Evolutionary conservation across 179 eudicot genomes (phyloP).

Genomic region (Heliamphora pulchella): DNA sequence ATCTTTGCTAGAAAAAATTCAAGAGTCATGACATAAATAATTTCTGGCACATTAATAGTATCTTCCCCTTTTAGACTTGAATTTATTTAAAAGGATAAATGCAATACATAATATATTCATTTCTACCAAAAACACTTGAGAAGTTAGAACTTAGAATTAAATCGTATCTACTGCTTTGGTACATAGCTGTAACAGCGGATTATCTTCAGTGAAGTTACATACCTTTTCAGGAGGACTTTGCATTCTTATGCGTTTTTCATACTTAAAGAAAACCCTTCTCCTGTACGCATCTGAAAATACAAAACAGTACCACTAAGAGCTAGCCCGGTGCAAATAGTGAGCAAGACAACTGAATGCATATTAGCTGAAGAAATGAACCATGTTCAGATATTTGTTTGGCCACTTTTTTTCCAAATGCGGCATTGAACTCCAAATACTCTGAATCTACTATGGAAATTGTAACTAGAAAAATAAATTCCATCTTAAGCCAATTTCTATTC

Average conservation of each 20-base stretch:
- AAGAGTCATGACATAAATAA: background rate
- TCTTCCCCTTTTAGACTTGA: no score
- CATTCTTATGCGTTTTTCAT: constrained; percentile 68
- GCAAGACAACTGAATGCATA: background rate
- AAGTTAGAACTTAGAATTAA: no score
- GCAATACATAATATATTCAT: no score
- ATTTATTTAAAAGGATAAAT: no score
- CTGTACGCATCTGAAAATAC: constrained; percentile 54
- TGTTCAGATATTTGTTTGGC: background rate
- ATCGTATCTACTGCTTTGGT: background rate
- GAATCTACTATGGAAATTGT: background rate
- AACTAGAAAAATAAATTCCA: background rate
- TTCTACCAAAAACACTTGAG: no score
- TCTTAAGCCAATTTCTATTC: background rate
- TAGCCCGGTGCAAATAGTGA: background rate
- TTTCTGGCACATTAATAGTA: no score
- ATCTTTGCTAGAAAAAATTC: background rate
- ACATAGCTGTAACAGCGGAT: background rate
- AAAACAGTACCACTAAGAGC: background rate
- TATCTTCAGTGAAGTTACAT: constrained; percentile 11
- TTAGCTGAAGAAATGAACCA: background rate
- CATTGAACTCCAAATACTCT: background rate
- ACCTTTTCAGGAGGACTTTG: constrained; percentile 96
- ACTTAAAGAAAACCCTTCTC: constrained; percentile 80
- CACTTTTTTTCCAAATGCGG: background rate